Conservation (phyloP, 371 early-diverging fungal genomes). For the Rhizopus arrhizus region DNA sequence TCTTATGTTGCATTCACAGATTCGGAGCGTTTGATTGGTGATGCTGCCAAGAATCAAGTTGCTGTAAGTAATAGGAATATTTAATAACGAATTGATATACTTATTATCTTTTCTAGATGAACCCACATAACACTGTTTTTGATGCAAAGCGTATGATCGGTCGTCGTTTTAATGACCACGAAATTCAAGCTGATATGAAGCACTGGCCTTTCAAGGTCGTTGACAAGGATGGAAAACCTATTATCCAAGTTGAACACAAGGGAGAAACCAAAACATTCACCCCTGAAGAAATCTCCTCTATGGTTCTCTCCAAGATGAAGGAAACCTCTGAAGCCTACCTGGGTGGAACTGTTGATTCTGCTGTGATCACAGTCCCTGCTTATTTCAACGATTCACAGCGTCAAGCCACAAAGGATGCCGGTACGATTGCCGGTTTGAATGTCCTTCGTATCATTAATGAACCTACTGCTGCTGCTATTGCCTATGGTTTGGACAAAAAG, state of each 20-base stretch:
- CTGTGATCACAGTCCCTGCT: slow-evolving; percentile 80
- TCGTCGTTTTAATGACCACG: slow-evolving; percentile 83
- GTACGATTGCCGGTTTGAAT: slow-evolving; percentile 88
- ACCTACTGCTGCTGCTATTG: slow-evolving; percentile 97
- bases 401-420: slow-evolving; percentile 97
- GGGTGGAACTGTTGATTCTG: slow-evolving; percentile 77
- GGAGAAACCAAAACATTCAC: slow-evolving; percentile 87
- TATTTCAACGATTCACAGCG: slow-evolving; percentile 92
- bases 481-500: slow-evolving; percentile 90
- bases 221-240: slow-evolving; percentile 93
- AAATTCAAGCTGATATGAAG: slow-evolving; percentile 85
- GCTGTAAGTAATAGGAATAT: slow-evolving; percentile 36
- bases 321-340: slow-evolving; percentile 88
- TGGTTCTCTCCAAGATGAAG: slow-evolving; percentile 93
- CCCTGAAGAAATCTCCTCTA: slow-evolving; percentile 94
- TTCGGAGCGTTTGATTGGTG: slow-evolving; percentile 77
- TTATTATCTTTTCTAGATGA: slow-evolving; percentile 65
- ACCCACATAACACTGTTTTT: slow-evolving; percentile 90
- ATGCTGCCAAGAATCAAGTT: slow-evolving; percentile 80
- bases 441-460: slow-evolving; percentile 96
- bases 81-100: slow-evolving; percentile 18
- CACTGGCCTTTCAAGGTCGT: slow-evolving; percentile 89
- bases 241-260: slow-evolving; percentile 86
- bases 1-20: slow-evolving; percentile 82
- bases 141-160: slow-evolving; percentile 97